These are phyloP conservation scores for Backusella sp. DNA, from an alignment of 192 early-diverging fungal genomes.

Conservation along the genomic window DNA sequence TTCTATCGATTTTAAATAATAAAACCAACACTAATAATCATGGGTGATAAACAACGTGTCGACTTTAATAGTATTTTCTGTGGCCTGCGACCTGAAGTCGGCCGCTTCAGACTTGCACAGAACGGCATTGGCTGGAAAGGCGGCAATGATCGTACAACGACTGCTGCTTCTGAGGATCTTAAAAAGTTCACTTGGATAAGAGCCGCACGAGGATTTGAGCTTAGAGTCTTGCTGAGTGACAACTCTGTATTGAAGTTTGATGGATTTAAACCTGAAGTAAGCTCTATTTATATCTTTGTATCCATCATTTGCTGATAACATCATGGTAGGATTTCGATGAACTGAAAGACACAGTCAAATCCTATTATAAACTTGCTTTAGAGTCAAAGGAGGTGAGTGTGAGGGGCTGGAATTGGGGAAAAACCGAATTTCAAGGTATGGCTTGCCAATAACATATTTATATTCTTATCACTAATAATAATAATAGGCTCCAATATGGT, in stretches of 20 bases:
- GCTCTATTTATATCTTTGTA: too few relatives aligned
- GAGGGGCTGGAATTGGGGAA: constrained; percentile 98
- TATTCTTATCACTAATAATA: not conserved
- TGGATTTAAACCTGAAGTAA: constrained; percentile 74
- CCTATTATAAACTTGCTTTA: constrained; percentile 70
- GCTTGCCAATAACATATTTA: not conserved
- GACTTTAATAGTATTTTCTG: constrained; percentile 56
- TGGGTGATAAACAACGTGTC: constrained; percentile 44
- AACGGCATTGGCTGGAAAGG: constrained; percentile 79
- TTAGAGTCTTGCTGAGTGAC: constrained; percentile 74
- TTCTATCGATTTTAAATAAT: too few relatives aligned
- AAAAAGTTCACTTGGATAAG: constrained; percentile 76
- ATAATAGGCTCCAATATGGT: constrained; percentile 57
- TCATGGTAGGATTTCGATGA: constrained; percentile 74
- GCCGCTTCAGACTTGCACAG: constrained; percentile 49
- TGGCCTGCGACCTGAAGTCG: constrained; percentile 43
- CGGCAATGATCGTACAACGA: constrained; percentile 46
- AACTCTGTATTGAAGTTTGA: constrained; percentile 84
- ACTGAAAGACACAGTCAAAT: constrained; percentile 67
- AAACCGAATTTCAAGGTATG: constrained; percentile 75
- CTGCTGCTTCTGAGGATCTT: constrained; percentile 64
- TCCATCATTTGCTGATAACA: not conserved
- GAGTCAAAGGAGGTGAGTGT: constrained; percentile 85
- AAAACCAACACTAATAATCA: not conserved
- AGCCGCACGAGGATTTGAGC: constrained; percentile 82